Evolutionary conservation across 129 eudicot genomes (phyloP).

Genomic region (Flaveria ramosissima): DNA sequence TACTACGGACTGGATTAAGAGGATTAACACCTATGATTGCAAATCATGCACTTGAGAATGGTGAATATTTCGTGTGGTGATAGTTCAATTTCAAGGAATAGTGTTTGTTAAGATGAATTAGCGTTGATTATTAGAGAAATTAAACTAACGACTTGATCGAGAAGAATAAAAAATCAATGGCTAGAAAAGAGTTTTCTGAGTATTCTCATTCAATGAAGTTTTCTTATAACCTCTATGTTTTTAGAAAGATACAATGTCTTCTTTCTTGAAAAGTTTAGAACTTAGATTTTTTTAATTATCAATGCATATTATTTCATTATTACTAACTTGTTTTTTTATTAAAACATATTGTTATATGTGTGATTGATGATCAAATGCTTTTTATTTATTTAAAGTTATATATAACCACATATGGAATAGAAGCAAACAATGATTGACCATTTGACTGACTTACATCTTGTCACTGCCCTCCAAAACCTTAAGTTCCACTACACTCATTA

Average conservation of each 20-base stretch:
- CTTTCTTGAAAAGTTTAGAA: not conserved
- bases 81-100: no score
- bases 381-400: no score
- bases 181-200: no score
- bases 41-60: no score
- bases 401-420: not conserved
- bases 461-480: slow-evolving; percentile 42
- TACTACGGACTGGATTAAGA: no score
- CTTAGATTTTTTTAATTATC: not conserved
- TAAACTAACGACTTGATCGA: no score
- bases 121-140: no score
- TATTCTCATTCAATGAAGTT: no score
- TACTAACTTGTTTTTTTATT: not conserved
- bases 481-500: slow-evolving; percentile 39
- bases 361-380: not conserved
- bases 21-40: no score
- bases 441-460: slow-evolving; percentile 40
- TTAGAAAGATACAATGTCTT: not conserved
- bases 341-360: not conserved
- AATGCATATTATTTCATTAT: not conserved
- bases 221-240: not conserved
- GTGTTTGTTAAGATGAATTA: no score
- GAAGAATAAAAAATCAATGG: no score
- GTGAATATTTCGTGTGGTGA: no score
- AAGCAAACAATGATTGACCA: slow-evolving; percentile 33